Evolutionary conservation across 139 green algal genomes (phyloP).

Genomic region (Picochlorum sp.): DNA sequence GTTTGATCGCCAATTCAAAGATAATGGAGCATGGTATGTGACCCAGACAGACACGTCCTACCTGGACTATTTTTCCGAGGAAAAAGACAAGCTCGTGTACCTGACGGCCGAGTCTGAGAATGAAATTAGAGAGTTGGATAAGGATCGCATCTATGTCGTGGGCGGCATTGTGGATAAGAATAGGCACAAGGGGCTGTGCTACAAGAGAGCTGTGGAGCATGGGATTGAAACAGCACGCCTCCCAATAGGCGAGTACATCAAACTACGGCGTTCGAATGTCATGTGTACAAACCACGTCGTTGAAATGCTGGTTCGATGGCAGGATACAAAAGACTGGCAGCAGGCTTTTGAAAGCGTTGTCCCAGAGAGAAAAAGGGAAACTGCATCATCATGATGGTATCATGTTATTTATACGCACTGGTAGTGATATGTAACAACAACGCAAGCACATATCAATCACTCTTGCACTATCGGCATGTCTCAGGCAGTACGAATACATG

Average conservation of each 20-base stretch:
- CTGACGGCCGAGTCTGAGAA: constrained; percentile 66
- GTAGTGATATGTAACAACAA: too few relatives aligned
- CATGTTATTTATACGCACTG: too few relatives aligned
- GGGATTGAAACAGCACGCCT: constrained; percentile 67
- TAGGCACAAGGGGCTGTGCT: constrained; percentile 54
- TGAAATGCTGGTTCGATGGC: constrained; percentile 45
- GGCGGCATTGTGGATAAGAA: constrained; percentile 85
- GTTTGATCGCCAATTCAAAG: constrained; percentile 16
- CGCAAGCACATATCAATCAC: not conserved
- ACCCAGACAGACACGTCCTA: constrained; percentile 32
- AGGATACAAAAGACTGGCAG: constrained; percentile 34
- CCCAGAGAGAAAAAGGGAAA: constrained; percentile 25
- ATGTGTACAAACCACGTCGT: constrained; percentile 81
- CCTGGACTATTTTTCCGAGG: constrained; percentile 32
- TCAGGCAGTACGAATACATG: constrained; percentile 21
- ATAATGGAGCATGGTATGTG: constrained; percentile 48
- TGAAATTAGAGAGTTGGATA: constrained; percentile 59
- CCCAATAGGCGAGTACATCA: constrained; percentile 58
- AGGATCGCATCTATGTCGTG: constrained; percentile 66
- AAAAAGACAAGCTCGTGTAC: constrained; percentile 61
- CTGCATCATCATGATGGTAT: too few relatives aligned
- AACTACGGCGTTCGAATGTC: constrained; percentile 48
- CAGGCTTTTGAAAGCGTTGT: constrained; percentile 26
- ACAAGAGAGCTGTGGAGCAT: constrained; percentile 33
- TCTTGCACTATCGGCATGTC: not conserved